phyloP scores from a whole-genome alignment of 129 eudicot genomes.

The Tanacetum coccineum region DNA sequence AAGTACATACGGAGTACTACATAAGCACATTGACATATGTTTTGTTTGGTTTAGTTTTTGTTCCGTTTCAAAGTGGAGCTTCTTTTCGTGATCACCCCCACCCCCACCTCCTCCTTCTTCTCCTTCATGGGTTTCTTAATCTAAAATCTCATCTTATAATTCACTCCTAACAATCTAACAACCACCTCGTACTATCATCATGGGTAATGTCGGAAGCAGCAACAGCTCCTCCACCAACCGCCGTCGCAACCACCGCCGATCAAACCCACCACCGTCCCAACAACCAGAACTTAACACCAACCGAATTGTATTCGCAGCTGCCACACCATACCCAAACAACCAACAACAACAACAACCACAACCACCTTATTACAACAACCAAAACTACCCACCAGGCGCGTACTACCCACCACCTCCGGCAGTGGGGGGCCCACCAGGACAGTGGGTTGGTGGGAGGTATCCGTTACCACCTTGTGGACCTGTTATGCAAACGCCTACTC shows the following conservation, averaged over 20 bases:
- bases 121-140: neutral
- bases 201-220: conserved; percentile 80
- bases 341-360: too few species aligned
- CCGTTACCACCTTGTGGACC: conserved; percentile 51
- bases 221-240: conserved; percentile 39
- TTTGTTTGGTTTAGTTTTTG: neutral
- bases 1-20: neutral
- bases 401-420: conserved; percentile 65
- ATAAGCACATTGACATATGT: neutral
- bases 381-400: conserved; percentile 55
- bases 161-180: conserved; percentile 5
- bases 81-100: conserved; percentile 36
- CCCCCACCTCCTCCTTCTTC: conserved; percentile 7
- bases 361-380: conserved; percentile 41
- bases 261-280: conserved; percentile 49
- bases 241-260: conserved; percentile 36
- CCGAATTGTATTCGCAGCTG: conserved; percentile 72
- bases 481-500: conserved; percentile 51
- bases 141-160: neutral
- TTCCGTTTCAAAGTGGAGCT: conserved; percentile 34
- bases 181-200: neutral
- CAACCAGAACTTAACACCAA: conserved; percentile 58
- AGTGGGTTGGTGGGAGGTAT: conserved; percentile 68
- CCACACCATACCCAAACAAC: conserved; percentile 58
- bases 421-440: conserved; percentile 41